A percentile compares a stretch with the other conserved stretches of the same genome.
These are phyloP conservation scores for Fusarium equiseti DNA, from an alignment of 2,329 filamentous ascomycete genomes.

Conservation along the genomic window DNA sequence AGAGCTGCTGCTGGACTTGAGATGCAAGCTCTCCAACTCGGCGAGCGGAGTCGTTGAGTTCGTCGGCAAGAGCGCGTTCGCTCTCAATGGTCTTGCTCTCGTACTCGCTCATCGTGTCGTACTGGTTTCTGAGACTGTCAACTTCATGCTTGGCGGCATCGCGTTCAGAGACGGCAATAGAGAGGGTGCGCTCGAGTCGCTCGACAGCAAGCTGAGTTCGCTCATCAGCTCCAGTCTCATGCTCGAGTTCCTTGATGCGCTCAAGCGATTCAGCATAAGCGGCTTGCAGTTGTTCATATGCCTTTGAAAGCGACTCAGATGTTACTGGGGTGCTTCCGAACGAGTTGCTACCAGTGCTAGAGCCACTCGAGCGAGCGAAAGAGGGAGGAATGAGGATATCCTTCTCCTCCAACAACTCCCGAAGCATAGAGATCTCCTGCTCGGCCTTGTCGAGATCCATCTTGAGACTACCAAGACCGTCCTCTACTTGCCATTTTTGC, in stretches of 20 bases:
- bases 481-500: conserved; percentile 96
- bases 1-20: conserved; percentile 83
- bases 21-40: conserved; percentile 83
- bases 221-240: conserved; percentile 62
- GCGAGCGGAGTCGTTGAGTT: conserved; percentile 78
- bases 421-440: conserved; percentile 88
- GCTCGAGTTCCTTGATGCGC: conserved; percentile 74
- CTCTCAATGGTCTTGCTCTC: conserved; percentile 69
- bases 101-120: conserved; percentile 67
- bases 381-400: conserved; percentile 80
- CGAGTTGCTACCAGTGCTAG: conserved; percentile 45
- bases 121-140: conserved; percentile 70
- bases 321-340: conserved; percentile 64
- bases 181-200: conserved; percentile 75
- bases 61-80: conserved; percentile 73
- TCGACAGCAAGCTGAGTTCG: conserved; percentile 73
- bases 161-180: conserved; percentile 76
- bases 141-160: conserved; percentile 78
- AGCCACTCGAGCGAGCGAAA: conserved; percentile 59
- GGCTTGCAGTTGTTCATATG: conserved; percentile 81
- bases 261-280: conserved; percentile 75
- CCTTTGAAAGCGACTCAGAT: conserved; percentile 77
- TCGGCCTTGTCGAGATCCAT: conserved; percentile 97
- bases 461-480: conserved; percentile 87
- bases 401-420: conserved; percentile 81